Base-by-base conservation (phyloP, 2,329 filamentous ascomycete species). In the Microsporum ferrugineum region DNA sequence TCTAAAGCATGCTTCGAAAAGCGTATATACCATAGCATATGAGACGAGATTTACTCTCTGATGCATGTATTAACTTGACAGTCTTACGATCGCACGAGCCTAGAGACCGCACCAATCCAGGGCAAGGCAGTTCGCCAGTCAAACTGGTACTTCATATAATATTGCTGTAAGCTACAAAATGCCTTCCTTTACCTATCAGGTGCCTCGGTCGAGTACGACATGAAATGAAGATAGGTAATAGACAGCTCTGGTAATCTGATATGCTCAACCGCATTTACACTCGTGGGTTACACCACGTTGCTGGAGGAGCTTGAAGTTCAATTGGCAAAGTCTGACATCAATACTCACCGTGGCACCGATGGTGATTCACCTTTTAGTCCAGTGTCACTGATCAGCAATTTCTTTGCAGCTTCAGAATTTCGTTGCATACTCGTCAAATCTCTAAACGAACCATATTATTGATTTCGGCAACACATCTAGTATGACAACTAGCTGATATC, bases 241-340 rank as follows among this genome's bases (percentile, higher is more conserved):
- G 62, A 61, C 59, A 67, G 72, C 72, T 75, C 74, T 76, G 75
- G 75, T 76, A 76, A 76, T 71, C 73, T 72, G 71, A 76, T 67
- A 65, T 66, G 68, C 73, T 74, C 72, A 76, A 72, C 74, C 73
- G 74, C 73, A 65, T 61, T 55, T 66, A 65, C 66, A 63, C 62
- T 64, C 62, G 59, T 63, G 59, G 60, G 61, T 59, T 39, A 56
- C 7, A 62, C 59, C 62, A 62, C 53, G 62, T 63, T 58, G 74
- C 73, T 76, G 75, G 74, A 75, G 65, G 73, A 72, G 75, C 70
- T 68, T 76, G 75, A 72, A 73, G 73, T 73, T 57, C 64, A 69
- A 60, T 70, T 71, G 74, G 74, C 73, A 76, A 73, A 75, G 70
- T 76, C 74, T 76, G 74, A 76, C 68, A 31, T 36, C n/a, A 5